Percentiles rank a stretch among this genome's conserved stretches.
Conservation (phyloP, 192 early-diverging fungal genomes). For the Coemansia sp. region DNA sequence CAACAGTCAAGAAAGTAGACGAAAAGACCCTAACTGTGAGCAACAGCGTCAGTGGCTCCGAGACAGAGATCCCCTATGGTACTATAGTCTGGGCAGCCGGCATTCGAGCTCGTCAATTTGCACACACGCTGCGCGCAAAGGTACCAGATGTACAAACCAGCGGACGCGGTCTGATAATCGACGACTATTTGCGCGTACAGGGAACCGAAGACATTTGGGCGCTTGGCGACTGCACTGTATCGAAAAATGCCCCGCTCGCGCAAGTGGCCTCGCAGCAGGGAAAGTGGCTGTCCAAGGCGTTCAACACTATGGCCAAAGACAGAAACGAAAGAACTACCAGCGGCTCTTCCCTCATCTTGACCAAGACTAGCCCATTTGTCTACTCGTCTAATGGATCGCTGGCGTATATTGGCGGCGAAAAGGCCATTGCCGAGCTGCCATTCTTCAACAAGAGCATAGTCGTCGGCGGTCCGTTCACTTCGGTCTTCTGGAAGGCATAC, state of each 20-base stretch:
- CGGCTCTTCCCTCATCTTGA: constrained; percentile 27
- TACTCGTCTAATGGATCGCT: constrained; percentile 71
- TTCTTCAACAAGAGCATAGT: constrained; percentile 64
- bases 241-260: constrained; percentile 76
- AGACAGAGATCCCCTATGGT: constrained; percentile 64
- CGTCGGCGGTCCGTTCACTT: constrained; percentile 67
- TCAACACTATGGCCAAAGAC: constrained; percentile 66
- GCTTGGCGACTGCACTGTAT: constrained; percentile 88
- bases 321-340: neutral
- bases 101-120: constrained; percentile 64
- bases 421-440: constrained; percentile 62
- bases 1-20: constrained; percentile 63
- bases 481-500: constrained; percentile 77
- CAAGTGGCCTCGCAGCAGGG: constrained; percentile 93
- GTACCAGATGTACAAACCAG: constrained; percentile 52
- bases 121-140: constrained; percentile 57
- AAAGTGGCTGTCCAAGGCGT: constrained; percentile 76
- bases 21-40: constrained; percentile 60
- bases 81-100: constrained; percentile 81
- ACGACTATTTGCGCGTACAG: constrained; percentile 67
- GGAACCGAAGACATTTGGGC: constrained; percentile 73
- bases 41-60: constrained; percentile 31
- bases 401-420: constrained; percentile 70
- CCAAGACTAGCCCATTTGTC: constrained; percentile 58
- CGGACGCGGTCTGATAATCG: constrained; percentile 68